Conservation (phyloP, 2,329 filamentous ascomycete species). For the Dothidotthia symphoricarpi region DNA sequence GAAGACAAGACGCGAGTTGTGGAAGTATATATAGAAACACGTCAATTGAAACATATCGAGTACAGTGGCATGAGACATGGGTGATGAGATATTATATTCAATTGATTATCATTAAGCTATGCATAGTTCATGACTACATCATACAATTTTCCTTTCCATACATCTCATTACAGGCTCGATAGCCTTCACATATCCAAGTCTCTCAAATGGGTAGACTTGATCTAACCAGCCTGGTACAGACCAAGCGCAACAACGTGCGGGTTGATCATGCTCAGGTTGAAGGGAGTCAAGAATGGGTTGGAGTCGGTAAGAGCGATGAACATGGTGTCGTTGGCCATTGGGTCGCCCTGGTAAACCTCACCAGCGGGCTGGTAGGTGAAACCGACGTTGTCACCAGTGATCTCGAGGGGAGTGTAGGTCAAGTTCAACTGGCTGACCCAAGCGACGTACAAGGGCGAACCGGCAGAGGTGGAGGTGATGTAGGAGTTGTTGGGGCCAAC, state of each 20-base stretch:
- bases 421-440: constrained; percentile 72
- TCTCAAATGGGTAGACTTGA: no score
- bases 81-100: no score
- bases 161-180: no score
- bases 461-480: constrained; percentile 61
- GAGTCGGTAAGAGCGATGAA: constrained; percentile 74
- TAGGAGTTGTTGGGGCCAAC: constrained; percentile 84
- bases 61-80: no score
- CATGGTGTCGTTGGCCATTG: constrained; percentile 72
- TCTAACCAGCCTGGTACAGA: constrained; percentile 74
- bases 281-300: constrained; percentile 68
- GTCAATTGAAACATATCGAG: no score
- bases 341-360: constrained; percentile 66
- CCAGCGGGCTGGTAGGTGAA: constrained; percentile 72
- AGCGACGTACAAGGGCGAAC: constrained; percentile 63
- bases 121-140: no score
- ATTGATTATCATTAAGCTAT: no score
- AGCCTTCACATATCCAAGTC: no score
- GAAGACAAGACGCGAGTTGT: no score
- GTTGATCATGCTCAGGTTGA: constrained; percentile 72
- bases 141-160: no score
- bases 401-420: constrained; percentile 57
- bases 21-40: no score
- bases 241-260: constrained; percentile 72
- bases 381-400: constrained; percentile 62